A percentile compares a stretch with the other conserved stretches of the same genome.
These are phyloP conservation scores for Lipomyces kockii DNA, from an alignment of 805 yeast genomes.

Conservation along the genomic window DNA sequence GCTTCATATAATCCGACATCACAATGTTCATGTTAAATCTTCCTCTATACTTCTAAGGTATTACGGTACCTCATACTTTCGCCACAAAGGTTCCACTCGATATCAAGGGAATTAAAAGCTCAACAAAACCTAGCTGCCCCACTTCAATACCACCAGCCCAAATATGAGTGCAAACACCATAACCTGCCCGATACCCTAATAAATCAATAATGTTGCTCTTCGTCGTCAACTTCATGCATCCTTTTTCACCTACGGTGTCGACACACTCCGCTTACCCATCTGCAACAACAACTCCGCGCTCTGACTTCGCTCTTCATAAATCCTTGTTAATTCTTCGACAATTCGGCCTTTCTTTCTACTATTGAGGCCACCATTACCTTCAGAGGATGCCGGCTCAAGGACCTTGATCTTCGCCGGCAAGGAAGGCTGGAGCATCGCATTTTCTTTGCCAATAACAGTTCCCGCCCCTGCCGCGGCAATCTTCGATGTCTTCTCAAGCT, in stretches of 20 bases:
- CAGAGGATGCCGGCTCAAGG: background rate
- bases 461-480: background rate
- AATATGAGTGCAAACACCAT: background rate
- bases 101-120: background rate
- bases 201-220: background rate
- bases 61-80: no score
- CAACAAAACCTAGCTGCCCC: background rate
- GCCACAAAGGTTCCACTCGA: background rate
- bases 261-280: conserved; percentile 14
- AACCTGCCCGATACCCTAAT: background rate
- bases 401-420: conserved; percentile 17
- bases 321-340: conserved; percentile 33
- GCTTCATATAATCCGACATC: background rate
- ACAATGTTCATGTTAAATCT: background rate
- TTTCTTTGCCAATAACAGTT: conserved; percentile 14
- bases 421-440: conserved; percentile 17
- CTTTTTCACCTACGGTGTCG: background rate
- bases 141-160: background rate
- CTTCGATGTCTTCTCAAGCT: background rate
- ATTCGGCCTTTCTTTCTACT: conserved; percentile 33
- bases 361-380: background rate
- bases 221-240: background rate
- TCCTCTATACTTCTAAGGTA: background rate
- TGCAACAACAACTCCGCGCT: conserved; percentile 33
- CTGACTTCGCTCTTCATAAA: conserved; percentile 38